Evolutionary conservation across 1,284 basidiomycete genomes (phyloP).

Genomic region (Ganoderma boninense): DNA sequence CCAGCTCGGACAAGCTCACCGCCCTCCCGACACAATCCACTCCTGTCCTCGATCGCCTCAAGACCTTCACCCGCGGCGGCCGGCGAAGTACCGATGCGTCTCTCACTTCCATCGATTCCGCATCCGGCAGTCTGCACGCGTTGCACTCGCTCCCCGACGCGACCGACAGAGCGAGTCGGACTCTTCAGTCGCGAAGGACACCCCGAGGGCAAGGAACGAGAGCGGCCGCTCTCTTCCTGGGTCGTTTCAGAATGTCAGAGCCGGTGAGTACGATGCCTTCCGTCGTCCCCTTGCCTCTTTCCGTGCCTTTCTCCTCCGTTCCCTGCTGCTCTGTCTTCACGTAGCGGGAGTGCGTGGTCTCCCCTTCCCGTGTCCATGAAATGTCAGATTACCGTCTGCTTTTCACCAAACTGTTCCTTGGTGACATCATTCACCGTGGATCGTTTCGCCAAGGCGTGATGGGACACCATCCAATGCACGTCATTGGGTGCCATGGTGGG

Average conservation of each 20-base stretch:
- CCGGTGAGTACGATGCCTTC: slow-evolving; percentile 34
- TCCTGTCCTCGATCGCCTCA: slow-evolving; percentile 40
- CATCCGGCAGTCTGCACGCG: slow-evolving; percentile 30
- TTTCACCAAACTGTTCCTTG: background rate
- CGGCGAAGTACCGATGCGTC: slow-evolving; percentile 39
- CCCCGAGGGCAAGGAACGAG: slow-evolving; percentile 50
- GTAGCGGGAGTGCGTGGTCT: background rate
- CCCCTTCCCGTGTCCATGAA: background rate
- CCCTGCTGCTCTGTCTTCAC: background rate
- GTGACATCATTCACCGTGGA: background rate
- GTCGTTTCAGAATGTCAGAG: slow-evolving; percentile 41
- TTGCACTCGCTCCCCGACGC: slow-evolving; percentile 29
- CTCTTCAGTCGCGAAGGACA: slow-evolving; percentile 39
- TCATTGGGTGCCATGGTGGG: background rate
- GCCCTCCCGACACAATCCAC: slow-evolving; percentile 46
- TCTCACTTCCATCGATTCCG: slow-evolving; percentile 38
- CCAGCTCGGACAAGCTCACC: slow-evolving; percentile 50
- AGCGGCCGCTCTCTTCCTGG: slow-evolving; percentile 46
- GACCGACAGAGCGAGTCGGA: slow-evolving; percentile 42
- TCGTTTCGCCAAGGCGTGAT: background rate
- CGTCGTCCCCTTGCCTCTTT: background rate
- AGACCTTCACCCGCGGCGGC: slow-evolving; percentile 32
- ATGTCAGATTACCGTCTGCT: background rate
- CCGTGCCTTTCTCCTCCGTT: background rate
- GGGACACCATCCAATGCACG: background rate